Percentiles rank a stretch among this genome's conserved stretches.
phyloP scores from a whole-genome alignment of 2,329 filamentous ascomycete species.

The Trematosphaeria pertusa region DNA sequence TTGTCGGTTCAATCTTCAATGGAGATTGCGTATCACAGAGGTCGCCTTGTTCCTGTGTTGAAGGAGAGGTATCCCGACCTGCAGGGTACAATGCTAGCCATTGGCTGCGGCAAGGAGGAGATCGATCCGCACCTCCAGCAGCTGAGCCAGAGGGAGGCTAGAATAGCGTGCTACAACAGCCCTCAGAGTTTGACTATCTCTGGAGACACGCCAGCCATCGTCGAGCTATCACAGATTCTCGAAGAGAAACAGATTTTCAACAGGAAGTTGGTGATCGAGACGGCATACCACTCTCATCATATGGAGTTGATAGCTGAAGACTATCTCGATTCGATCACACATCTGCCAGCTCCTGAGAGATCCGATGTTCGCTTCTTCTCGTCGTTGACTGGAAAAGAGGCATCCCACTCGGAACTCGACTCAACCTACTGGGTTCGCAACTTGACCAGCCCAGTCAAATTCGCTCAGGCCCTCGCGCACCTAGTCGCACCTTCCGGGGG shows the following conservation, averaged over 20 bases:
- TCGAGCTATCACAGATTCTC: constrained; percentile 40
- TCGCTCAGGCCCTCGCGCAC: constrained; percentile 13
- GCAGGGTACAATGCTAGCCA: constrained; percentile 30
- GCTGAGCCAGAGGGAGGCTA: constrained; percentile 10
- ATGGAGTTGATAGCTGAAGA: constrained; percentile 30
- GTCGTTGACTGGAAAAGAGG: constrained; percentile 21
- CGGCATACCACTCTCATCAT: constrained; percentile 52
- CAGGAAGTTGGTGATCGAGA: constrained; percentile 51
- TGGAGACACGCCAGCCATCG: constrained; percentile 52
- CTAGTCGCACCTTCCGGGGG: neutral
- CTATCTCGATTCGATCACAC: constrained; percentile 33
- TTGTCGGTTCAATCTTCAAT: constrained; percentile 28
- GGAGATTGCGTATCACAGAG: constrained; percentile 35
- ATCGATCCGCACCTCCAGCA: constrained; percentile 22
- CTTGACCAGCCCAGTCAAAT: constrained; percentile 26
- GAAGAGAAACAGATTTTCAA: constrained; percentile 50
- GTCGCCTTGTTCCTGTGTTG: constrained; percentile 26
- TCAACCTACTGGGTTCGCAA: constrained; percentile 36
- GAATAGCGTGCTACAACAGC: constrained; percentile 48
- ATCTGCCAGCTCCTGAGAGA: constrained; percentile 24
- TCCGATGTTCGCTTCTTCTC: constrained; percentile 24
- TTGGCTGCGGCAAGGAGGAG: constrained; percentile 23
- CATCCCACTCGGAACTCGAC: constrained; percentile 16
- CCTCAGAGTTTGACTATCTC: constrained; percentile 53
- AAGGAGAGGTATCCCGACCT: constrained; percentile 26